Evolutionary conservation across 257 asterid species (phyloP).

Genomic region (Forsythia suspensa): DNA sequence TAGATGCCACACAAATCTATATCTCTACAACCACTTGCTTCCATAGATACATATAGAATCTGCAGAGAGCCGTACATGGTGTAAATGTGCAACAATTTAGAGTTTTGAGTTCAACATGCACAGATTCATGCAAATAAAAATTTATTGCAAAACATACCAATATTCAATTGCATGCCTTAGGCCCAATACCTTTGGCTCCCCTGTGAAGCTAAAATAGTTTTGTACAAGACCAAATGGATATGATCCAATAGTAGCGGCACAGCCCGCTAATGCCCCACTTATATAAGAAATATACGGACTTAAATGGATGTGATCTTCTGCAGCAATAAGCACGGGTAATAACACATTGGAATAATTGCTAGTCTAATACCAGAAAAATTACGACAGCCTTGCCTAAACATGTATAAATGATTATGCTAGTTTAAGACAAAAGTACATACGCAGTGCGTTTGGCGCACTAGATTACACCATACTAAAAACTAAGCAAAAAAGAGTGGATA

Average conservation of each 20-base stretch:
- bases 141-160: no score
- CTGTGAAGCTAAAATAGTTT: slow-evolving; percentile 97
- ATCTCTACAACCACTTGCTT: neutral
- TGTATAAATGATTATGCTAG: neutral
- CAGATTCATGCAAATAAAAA: neutral
- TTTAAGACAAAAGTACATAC: neutral
- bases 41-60: neutral
- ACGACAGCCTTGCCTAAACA: no score
- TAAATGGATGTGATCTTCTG: slow-evolving; percentile 77
- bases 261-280: slow-evolving; percentile 93
- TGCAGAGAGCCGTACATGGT: neutral
- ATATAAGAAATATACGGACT: slow-evolving; percentile 80
- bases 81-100: neutral
- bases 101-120: neutral
- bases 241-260: slow-evolving; percentile 95
- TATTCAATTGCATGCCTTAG: neutral
- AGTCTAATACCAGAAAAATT: no score
- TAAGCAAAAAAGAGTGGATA: no score
- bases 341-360: no score
- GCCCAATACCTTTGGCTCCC: slow-evolving; percentile 90
- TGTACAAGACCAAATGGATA: slow-evolving; percentile 93
- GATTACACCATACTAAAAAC: neutral
- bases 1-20: neutral
- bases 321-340: slow-evolving; percentile 11
- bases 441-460: neutral